Evolutionary conservation across 2,329 filamentous ascomycete genomes (phyloP), one percentile per base, ranked within the genome.

Genomic region (Calonectria crousiana): DNA sequence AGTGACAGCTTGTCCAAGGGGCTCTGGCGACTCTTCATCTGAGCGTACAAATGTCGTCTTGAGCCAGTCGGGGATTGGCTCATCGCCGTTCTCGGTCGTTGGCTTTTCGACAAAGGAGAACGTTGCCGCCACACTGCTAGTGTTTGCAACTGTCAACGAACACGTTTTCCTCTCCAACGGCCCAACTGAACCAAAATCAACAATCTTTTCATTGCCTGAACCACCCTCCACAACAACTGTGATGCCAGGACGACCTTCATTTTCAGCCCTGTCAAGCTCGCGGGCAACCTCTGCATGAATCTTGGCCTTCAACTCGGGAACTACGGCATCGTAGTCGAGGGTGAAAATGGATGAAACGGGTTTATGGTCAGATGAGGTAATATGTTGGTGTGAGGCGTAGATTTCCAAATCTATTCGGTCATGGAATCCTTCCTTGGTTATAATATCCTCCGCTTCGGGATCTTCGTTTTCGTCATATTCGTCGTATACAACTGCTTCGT

Each of bases 281-380:
- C 94, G 91, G 1, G 94, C 96, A 16, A 98, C 94, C 81, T 98
- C 95, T 71, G 94, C 92, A 75, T 98, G 94, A 0, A 98, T 89
- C 75, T 92, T 93, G 1, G 95, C 92, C 83, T 97, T 98, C 32
- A 98, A 86, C 34, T 96, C 93, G 0, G 95, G 94, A 0, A 97
- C 92, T 1, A 98, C 94, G 0, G 95, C 94, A 75, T 98, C 95
- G 81, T 97, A 98, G 56, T 94, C 93, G 10, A 99, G 85, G 0
- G 91, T 93, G 81, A 98, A 98, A 0, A 96, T 87, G 0, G 95
- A 95, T 73, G 93, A 91, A 2, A 99, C 86, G 0, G 97, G 97
- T 83, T 99, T 99, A 85, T 99, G 97, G 80, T 99, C 97, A 0
- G 96, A 98, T 0, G 96, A 98, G 20, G 95, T 90, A 30, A 99